Conservation (phyloP, 2,329 filamentous ascomycete species). For the Stemphylium beticola region DNA sequence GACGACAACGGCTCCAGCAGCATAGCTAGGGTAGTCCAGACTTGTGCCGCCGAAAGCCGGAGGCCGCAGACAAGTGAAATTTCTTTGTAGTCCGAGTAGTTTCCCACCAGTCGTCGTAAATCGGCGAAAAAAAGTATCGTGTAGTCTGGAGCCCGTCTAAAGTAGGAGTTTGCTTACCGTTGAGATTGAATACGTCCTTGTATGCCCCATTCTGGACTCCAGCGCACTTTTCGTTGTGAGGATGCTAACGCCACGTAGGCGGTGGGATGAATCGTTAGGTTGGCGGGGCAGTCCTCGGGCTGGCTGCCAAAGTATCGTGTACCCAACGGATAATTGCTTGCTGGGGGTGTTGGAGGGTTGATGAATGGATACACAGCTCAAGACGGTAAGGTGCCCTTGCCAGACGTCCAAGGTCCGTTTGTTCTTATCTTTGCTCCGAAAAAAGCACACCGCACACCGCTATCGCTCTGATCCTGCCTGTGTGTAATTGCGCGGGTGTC, state of each 20-base stretch:
- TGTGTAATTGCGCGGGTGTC: constrained; percentile 11
- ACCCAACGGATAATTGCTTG: constrained; percentile 3
- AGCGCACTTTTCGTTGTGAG: background rate
- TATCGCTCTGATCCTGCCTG: constrained; percentile 25
- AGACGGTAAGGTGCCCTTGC: constrained; percentile 18
- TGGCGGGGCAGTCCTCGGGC: constrained; percentile 22
- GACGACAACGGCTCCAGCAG: constrained; percentile 28
- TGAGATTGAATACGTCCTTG: constrained; percentile 47
- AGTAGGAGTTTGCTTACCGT: constrained; percentile 38
- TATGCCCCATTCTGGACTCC: constrained; percentile 30
- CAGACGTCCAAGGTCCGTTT: constrained; percentile 13
- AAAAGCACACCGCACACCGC: constrained; percentile 24
- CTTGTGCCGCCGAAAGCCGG: constrained; percentile 38
- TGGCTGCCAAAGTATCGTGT: constrained; percentile 4
- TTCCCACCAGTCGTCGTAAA: constrained; percentile 18
- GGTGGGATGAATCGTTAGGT: background rate
- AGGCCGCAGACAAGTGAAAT: constrained; percentile 23
- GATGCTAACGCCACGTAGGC: constrained; percentile 5
- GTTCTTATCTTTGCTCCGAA: constrained; percentile 23
- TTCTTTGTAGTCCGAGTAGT: constrained; percentile 15
- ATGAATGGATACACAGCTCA: constrained; percentile 7
- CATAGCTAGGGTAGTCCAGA: constrained; percentile 16
- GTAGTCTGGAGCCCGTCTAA: constrained; percentile 10
- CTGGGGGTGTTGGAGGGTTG: background rate
- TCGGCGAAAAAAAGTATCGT: constrained; percentile 23